Evolutionary conservation across 2,329 filamentous ascomycete genomes (phyloP), one percentile per base, ranked within the genome.

Genomic region (Zymoseptoria brevis): DNA sequence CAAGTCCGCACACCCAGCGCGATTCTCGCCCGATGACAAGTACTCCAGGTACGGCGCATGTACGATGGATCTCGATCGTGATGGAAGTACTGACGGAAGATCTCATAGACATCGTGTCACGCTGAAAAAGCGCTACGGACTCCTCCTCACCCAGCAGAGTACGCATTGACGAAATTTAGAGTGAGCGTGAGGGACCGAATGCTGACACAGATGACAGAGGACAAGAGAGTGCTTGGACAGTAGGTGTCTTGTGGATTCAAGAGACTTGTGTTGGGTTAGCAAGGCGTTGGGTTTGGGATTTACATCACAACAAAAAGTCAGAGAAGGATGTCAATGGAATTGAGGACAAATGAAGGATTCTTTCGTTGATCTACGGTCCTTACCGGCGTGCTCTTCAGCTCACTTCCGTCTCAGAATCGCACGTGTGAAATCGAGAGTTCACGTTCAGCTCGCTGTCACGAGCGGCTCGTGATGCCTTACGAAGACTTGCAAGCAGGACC

Each of bases 11-110:
- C 93, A 97, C 79, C 93, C 94, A 53, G 94, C 94, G 50, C 84
- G 94, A 68, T 99, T 97, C 82, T 96, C 90, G 53, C 94, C 94
- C 64, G 94, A 99, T 78, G 94, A 99, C 82, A 96, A 96, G 82
- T 97, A 95, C 83, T 96, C 91, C 72, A 81, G 84, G 82, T 85
- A 73, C 55, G 76, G 16, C 3, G 35, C n/a, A 21, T 30, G n/a
- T 6, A 50, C 19, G 9, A 22, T 24, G 9, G 19, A 19, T 21
- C 19, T 2, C 11, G 11, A 21, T n/a, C 49, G 16, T 8, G 8
- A 4, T 8, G 4, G 51, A 24, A 9, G 16, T 6, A 21, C 21
- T 54, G 19, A 29, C 59, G 29, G 55, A 53, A 48, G 48, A 22
- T 54, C 29, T 51, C 29, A 49, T 57, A 89, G 90, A 73, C 93